Percentiles rank a stretch among this genome's conserved stretches.
These are phyloP conservation scores for Zymoseptoria passerinii DNA, from an alignment of 2,329 filamentous ascomycete species.

Conservation along the genomic window DNA sequence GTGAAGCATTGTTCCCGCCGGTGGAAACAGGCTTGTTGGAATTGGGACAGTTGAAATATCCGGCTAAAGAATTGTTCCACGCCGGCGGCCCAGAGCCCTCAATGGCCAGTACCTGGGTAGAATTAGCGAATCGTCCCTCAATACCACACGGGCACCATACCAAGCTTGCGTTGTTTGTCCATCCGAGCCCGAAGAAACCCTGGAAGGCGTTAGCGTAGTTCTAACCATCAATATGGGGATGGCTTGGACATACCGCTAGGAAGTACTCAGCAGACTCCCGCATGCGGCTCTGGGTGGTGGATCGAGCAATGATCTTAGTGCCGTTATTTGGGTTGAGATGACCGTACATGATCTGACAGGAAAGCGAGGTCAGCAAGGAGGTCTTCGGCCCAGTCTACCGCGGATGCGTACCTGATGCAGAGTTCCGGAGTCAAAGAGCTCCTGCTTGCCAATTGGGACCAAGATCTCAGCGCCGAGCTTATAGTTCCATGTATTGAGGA, in stretches of 20 bases:
- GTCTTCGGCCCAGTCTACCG: background rate
- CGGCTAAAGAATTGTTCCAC: constrained; percentile 61
- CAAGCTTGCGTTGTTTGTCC: constrained; percentile 44
- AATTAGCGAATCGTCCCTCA: background rate
- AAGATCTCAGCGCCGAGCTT: constrained; percentile 62
- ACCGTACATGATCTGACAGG: constrained; percentile 66
- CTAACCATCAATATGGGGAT: background rate
- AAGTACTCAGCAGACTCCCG: constrained; percentile 70
- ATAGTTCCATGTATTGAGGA: constrained; percentile 62
- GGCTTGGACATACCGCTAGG: constrained; percentile 40
- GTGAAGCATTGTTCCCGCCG: constrained; percentile 46
- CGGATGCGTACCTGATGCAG: constrained; percentile 44
- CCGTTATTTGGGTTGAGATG: constrained; percentile 59
- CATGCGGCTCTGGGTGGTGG: constrained; percentile 71
- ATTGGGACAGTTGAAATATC: constrained; percentile 39
- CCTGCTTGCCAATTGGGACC: constrained; percentile 62
- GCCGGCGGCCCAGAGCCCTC: constrained; percentile 39
- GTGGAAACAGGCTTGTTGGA: constrained; percentile 31
- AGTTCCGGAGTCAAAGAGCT: constrained; percentile 50
- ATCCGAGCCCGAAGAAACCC: constrained; percentile 69
- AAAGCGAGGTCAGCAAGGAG: constrained; percentile 37
- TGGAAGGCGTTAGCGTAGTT: background rate
- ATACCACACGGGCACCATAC: constrained; percentile 1
- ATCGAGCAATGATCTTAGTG: constrained; percentile 64
- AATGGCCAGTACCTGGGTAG: constrained; percentile 52